Base-by-base conservation (phyloP, 1,284 basidiomycete genomes). In the Hymenochaete sp. region DNA sequence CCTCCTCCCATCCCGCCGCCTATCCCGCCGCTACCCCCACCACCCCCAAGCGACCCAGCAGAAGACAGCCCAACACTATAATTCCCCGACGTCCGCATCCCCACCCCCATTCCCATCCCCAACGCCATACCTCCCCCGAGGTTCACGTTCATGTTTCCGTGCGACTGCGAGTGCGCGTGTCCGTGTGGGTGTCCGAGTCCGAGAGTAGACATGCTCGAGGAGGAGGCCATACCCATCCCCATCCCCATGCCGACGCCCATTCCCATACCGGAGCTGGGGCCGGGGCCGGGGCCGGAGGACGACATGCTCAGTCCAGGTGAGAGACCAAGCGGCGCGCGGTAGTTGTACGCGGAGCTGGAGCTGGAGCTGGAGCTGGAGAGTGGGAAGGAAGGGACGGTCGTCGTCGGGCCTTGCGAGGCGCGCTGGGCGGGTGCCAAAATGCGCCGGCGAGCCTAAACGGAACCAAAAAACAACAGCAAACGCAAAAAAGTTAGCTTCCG, bases 401-500 rank as follows among this genome's bases (percentile, higher is more conserved):
- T 85, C 1, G 83, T 82, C 1, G 84, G 82, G 6, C 79, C 77
- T 7, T 76, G 73, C 1, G 79, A 76, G 13, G 81, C 75, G 51
- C 79, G 76, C 51, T 85, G 80, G 1, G 82, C 83, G 21, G 84
- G 85, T 3, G 84, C 85, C 48, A 88, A 75, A 57, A 88, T 88
- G 49, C 84, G 78, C 52, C 84, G 76, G 24, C 84, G 75, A 54
- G 84, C 84, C 83, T 87, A 35, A 14, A 32, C 21, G 13, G 31
- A 16, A 28, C 39, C 3, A 19, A 18, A 18, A 29, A 21, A 24
- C 40, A 25, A 25, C n/a, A 36, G 40, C 14, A 43, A 10, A 39
- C 27, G 14, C 4, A 22, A 16, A 16, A 14, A 38, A 6, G 24
- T 24, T 16, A 5, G 10, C 9, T 2, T 37, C 18, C 22, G 10